Conservation (phyloP, 257 asterid species). For the Nicotiana obtusifolia region DNA sequence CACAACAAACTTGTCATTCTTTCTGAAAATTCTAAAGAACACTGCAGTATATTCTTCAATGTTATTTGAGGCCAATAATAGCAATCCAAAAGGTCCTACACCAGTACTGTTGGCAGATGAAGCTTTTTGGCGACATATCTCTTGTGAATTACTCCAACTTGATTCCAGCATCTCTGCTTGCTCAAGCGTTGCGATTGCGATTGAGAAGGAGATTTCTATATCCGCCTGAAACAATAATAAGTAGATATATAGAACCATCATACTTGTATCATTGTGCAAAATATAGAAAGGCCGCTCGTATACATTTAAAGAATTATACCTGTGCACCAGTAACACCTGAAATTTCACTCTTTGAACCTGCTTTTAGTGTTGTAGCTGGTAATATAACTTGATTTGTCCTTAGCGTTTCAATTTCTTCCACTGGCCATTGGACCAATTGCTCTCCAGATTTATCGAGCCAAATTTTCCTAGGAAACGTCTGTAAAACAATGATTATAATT, state of each 20-base stretch:
- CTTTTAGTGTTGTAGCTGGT: neutral
- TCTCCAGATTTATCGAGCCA: neutral
- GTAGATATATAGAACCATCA: neutral
- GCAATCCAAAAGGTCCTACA: slow-evolving; percentile 31
- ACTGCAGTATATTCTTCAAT: slow-evolving; percentile 40
- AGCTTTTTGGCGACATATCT: slow-evolving; percentile 25
- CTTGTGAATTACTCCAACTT: slow-evolving; percentile 22
- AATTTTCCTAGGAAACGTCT: neutral
- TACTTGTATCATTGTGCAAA: too few relatives aligned
- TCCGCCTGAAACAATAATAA: slow-evolving; percentile 7
- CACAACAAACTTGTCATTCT: slow-evolving; percentile 23
- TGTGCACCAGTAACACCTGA: neutral
- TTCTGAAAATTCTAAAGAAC: slow-evolving; percentile 36
- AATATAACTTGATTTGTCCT: neutral
- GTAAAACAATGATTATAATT: neutral
- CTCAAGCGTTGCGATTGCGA: slow-evolving; percentile 22
- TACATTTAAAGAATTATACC: slow-evolving; percentile 1
- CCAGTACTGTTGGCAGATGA: slow-evolving; percentile 25
- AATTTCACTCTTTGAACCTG: neutral
- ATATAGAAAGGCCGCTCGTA: neutral
- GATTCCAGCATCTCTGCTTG: slow-evolving; percentile 25
- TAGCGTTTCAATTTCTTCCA: neutral
- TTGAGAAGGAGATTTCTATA: neutral
- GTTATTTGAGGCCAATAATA: neutral
- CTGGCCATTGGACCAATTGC: neutral